Percentiles rank a stretch among this genome's conserved stretches.
phyloP scores from a whole-genome alignment of 306 rosid genomes.

The Fagus sylvatica region DNA sequence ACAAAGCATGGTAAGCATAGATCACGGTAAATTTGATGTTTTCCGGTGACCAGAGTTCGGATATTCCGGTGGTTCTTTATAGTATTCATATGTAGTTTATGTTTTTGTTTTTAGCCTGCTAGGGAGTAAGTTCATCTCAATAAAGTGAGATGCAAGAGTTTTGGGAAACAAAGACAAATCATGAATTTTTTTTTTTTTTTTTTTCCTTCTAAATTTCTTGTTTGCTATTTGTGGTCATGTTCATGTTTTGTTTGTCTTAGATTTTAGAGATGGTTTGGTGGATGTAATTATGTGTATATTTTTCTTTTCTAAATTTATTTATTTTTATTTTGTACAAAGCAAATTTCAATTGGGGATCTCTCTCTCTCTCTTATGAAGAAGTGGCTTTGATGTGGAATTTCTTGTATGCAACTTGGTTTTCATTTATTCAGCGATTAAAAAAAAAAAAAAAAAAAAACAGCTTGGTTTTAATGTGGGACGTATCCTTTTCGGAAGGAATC shows the following conservation, averaged over 20 bases:
- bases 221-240: background rate
- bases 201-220: background rate
- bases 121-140: constrained; percentile 11
- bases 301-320: background rate
- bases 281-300: constrained; percentile 43
- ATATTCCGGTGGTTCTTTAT: constrained; percentile 17
- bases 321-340: constrained; percentile 20
- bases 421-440: background rate
- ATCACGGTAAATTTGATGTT: constrained; percentile 33
- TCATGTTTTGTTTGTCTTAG: background rate
- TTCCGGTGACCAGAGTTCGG: constrained; percentile 14
- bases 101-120: background rate
- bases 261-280: constrained; percentile 21
- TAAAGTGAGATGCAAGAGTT: constrained; percentile 12
- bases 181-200: background rate
- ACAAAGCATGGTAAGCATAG: constrained; percentile 42
- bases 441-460: background rate
- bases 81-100: background rate
- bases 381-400: background rate
- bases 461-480: too few species aligned
- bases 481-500: background rate
- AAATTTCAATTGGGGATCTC: constrained; percentile 12
- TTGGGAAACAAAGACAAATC: constrained; percentile 4
- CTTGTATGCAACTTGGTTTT: background rate
- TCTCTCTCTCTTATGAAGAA: background rate